Conservation (phyloP, 164 flowering plant species). For the Paratinospora sagittata region DNA sequence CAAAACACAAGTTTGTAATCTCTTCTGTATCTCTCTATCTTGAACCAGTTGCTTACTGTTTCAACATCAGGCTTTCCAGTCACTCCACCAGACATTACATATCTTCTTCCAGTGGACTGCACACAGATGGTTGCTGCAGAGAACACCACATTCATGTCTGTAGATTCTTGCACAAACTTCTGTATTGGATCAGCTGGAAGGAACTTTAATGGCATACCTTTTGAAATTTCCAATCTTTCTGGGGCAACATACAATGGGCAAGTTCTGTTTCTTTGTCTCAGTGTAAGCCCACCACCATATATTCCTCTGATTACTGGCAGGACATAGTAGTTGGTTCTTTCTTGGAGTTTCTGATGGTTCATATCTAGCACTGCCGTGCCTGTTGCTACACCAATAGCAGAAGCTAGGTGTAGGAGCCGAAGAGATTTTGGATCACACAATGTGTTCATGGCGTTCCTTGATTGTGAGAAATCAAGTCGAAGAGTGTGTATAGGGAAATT, state of each 20-base stretch:
- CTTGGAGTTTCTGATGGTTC: constrained; percentile 18
- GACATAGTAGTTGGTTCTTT: constrained; percentile 16
- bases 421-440: not conserved
- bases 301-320: constrained; percentile 10
- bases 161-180: constrained; percentile 6
- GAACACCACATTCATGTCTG: constrained; percentile 21
- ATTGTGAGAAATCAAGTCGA: not conserved
- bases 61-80: constrained; percentile 15
- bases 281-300: constrained; percentile 21
- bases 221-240: constrained; percentile 5
- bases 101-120: constrained; percentile 23
- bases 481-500: no score
- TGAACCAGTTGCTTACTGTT: constrained; percentile 29
- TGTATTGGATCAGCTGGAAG: not conserved
- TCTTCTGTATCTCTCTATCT: constrained; percentile 17
- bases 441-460: not conserved
- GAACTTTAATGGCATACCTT: constrained; percentile 20
- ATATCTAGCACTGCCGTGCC: constrained; percentile 15
- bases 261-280: constrained; percentile 6
- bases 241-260: constrained; percentile 23
- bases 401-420: not conserved
- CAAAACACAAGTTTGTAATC: constrained; percentile 37
- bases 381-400: constrained; percentile 3
- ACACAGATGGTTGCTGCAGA: constrained; percentile 22
- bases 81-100: constrained; percentile 18